Evolutionary conservation across 345 rosid genomes (phyloP).

Genomic region (Bruguiera sexangula): DNA sequence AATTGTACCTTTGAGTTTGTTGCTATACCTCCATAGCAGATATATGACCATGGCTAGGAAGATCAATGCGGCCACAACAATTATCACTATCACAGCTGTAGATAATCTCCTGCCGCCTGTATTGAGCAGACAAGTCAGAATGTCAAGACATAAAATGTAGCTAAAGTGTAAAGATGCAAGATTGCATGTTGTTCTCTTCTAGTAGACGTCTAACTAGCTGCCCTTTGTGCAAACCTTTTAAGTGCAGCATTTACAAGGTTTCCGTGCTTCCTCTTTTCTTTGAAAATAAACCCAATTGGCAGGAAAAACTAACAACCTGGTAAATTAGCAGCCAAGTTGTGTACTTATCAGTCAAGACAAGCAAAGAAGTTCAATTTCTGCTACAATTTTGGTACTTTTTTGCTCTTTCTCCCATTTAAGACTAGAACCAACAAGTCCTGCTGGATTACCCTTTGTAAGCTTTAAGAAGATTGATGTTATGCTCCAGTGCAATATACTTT

Average conservation of each 20-base stretch:
- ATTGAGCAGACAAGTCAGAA: constrained; percentile 6
- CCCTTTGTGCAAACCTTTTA: neutral
- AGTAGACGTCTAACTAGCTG: neutral
- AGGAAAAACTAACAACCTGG: neutral
- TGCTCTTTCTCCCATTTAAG: no score
- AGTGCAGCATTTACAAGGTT: neutral
- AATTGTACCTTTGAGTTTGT: constrained; percentile 41
- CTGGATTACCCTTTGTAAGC: no score
- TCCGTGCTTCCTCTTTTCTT: neutral
- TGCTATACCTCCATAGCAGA: constrained; percentile 47
- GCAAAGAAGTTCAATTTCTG: no score
- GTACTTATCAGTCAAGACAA: no score
- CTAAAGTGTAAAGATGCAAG: neutral
- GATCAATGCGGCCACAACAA: constrained; percentile 37
- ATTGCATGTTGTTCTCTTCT: constrained; percentile 4
- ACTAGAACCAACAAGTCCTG: no score
- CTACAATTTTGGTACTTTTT: no score
- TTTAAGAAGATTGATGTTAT: no score
- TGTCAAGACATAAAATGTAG: neutral
- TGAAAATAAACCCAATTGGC: neutral
- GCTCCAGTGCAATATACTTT: no score
- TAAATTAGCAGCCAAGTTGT: neutral
- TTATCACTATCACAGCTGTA: constrained; percentile 32
- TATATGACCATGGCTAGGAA: constrained; percentile 30
- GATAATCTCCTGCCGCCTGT: constrained; percentile 42